A percentile compares a stretch with the other conserved stretches of the same genome.
Evolutionary conservation across 495 filamentous ascomycete genomes (phyloP).

Genomic region (Xylaria bambusicola): DNA sequence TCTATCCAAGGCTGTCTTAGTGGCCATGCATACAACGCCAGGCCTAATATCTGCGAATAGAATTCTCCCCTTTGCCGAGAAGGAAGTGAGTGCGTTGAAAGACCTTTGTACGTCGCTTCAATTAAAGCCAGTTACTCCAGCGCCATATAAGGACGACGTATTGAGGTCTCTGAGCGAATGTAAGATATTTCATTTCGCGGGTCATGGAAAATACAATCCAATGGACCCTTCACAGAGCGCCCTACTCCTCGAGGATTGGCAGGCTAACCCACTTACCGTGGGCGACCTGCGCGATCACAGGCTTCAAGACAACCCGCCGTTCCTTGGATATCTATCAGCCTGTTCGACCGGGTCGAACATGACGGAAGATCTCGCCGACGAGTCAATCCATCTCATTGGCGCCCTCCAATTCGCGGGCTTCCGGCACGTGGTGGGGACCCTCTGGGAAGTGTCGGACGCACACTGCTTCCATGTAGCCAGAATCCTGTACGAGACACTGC

Average conservation of each 20-base stretch:
- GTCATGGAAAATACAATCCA: constrained; percentile 21
- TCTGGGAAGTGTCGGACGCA: constrained; percentile 31
- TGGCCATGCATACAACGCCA: constrained; percentile 13
- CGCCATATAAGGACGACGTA: constrained; percentile 21
- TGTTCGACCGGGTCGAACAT: constrained; percentile 34
- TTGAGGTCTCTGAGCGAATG: constrained; percentile 19
- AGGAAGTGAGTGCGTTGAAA: not conserved
- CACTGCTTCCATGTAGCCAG: constrained; percentile 32
- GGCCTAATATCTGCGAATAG: not conserved
- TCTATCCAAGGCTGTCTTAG: constrained; percentile 1
- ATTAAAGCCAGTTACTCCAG: not conserved
- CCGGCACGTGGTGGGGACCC: constrained; percentile 38
- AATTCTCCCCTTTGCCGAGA: not conserved
- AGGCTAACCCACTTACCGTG: constrained; percentile 32
- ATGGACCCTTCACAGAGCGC: constrained; percentile 31
- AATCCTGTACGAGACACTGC: constrained; percentile 30
- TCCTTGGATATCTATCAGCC: constrained; percentile 38
- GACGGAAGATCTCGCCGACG: constrained; percentile 23
- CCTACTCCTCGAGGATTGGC: constrained; percentile 27
- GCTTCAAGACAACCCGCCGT: constrained; percentile 27
- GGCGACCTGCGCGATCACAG: constrained; percentile 24
- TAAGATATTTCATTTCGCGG: constrained; percentile 31
- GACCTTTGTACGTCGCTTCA: not conserved
- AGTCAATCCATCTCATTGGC: constrained; percentile 35
- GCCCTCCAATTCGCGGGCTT: constrained; percentile 42